Base-by-base conservation (phyloP, 192 early-diverging fungal species). In the Neocallimastix lanati region DNA sequence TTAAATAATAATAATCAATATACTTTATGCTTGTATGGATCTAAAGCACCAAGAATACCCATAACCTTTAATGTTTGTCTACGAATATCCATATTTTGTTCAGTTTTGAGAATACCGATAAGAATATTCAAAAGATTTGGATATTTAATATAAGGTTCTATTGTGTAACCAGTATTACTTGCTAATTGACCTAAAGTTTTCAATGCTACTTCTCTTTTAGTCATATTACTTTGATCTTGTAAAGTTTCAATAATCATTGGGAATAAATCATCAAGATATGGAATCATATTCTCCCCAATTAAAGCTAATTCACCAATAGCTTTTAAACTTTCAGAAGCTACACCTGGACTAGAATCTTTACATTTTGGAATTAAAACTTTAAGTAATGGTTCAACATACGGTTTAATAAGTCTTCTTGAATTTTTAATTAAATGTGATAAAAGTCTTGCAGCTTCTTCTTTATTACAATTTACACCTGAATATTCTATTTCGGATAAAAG, bases 21-120 rank as follows among this genome's bases (percentile, higher is more conserved):
- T 81, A 35, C 81, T 85, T 90, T 89, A 83, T 91, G 89, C 79
- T 82, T 87, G 85, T 96, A 95, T 28, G 97, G 96, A 88, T 98
- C 97, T 16, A 98, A 85, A 21, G 97, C 97, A 29, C 97, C 97
- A 5, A 98, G 87, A 28, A 95, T 95, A 78, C 97, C 97, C 79
- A 98, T 90, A 21, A 95, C 86, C 78, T 96, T 95, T 30, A 97
- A 90, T 4, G 92, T 93, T 83, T 97, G 95, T 28, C 88, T 83
- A 35, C 95, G 88, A 38, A 98, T 92, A n/a, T 79, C 84, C 16
- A 87, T 80, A 12, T 87, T 86, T 77, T 91, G 88, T 83, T 97
- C 96, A 0, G 93, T 91, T 81, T 95, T 94, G 33, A 98, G 84
- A 77, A 97, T 93, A 7, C 81, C 86, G 36, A 95, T 91, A 50